phyloP scores from a whole-genome alignment of 1,284 basidiomycete genomes.

The Salmacisia buchloeana region DNA sequence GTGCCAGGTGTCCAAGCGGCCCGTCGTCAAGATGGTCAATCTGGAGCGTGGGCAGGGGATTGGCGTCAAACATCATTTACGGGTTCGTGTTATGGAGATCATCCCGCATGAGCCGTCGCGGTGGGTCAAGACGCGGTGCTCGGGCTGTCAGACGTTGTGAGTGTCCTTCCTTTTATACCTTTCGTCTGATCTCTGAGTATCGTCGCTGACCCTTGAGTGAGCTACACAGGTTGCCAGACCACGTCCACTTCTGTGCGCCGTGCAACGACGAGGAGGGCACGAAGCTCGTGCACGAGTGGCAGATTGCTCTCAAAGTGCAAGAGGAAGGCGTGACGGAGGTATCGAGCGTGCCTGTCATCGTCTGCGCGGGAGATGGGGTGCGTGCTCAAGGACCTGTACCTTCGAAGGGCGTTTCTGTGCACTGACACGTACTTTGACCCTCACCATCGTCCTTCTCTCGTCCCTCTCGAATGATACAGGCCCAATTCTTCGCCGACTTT shows the following conservation, averaged over 20 bases:
- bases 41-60: neutral
- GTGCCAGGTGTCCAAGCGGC: neutral
- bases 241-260: neutral
- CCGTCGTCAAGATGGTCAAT: neutral
- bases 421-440: neutral
- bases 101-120: neutral
- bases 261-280: slow-evolving; percentile 3
- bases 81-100: neutral
- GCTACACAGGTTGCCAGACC: neutral
- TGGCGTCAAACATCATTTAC: neutral
- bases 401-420: neutral
- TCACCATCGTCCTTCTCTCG: too few relatives aligned
- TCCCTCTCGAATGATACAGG: neutral
- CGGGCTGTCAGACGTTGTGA: neutral
- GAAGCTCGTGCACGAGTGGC: neutral
- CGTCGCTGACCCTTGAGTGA: neutral
- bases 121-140: neutral
- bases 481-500: neutral
- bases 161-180: neutral
- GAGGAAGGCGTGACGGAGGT: neutral
- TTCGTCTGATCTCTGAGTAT: neutral
- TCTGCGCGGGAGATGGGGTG: neutral
- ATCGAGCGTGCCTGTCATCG: neutral
- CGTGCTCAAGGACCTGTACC: neutral
- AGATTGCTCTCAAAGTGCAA: neutral